Percentiles rank a stretch among this genome's conserved stretches.
Evolutionary conservation across 2,329 filamentous ascomycete genomes (phyloP).

Genomic region (Diaporthe destruens): DNA sequence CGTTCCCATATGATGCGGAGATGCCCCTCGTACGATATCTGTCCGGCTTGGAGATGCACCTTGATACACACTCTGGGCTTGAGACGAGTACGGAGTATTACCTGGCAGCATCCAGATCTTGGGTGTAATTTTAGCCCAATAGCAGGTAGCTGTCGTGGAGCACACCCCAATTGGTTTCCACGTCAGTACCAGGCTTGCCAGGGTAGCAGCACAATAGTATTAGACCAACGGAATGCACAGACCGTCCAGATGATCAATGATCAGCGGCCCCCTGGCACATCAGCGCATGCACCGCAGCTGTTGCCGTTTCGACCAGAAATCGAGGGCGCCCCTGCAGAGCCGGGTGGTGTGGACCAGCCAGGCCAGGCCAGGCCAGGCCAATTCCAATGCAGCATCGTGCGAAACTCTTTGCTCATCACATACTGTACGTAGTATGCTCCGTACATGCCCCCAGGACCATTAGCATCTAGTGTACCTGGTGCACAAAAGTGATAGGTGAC

Average conservation of each 20-base stretch:
- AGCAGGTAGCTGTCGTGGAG: conserved; percentile 3
- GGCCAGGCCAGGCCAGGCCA: conserved; percentile 14
- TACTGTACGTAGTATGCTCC: not conserved
- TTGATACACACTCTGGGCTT: not conserved
- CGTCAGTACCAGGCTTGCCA: conserved; percentile 9
- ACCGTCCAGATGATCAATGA: conserved; percentile 32
- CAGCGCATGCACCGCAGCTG: conserved; percentile 17
- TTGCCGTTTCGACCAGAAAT: conserved; percentile 28
- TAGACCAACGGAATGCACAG: conserved; percentile 32
- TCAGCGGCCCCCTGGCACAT: conserved; percentile 26
- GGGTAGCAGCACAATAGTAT: conserved; percentile 14
- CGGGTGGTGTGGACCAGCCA: conserved; percentile 13
- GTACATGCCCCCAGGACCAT: not conserved
- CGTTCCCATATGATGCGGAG: not conserved
- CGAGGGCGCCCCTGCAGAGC: conserved; percentile 25
- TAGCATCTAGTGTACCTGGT: not conserved
- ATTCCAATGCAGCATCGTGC: conserved; percentile 18
- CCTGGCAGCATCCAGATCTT: conserved; percentile 1
- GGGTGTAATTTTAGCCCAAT: not conserved
- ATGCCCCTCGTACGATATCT: not conserved
- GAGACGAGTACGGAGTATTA: conserved; percentile 22
- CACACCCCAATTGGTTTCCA: conserved; percentile 13
- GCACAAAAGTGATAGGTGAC: not conserved
- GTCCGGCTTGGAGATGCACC: not conserved
- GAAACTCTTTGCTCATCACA: conserved; percentile 7